Evolutionary conservation across 257 asterid genomes (phyloP), one percentile per base, ranked within the genome.

Genomic region (Haberlea rhodopensis): DNA sequence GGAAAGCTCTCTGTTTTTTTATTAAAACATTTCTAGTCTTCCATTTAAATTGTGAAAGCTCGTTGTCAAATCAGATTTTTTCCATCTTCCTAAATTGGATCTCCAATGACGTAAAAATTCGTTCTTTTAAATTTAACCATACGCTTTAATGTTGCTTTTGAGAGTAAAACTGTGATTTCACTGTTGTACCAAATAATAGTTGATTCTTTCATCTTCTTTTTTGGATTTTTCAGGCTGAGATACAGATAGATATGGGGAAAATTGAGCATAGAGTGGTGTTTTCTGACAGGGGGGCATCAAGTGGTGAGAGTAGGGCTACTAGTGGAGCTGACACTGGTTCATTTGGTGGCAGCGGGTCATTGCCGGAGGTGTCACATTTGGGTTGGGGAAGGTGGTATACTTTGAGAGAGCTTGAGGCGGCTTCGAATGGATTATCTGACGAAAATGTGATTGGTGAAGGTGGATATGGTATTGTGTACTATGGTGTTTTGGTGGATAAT

Each of bases 381-480:
- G 98, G 98, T 20, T 92, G 98, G 98, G 98, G 98, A 70, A 79
- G 96, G 59, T 92, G 96, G 97, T 92, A 92, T 73, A 92, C 97
- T 20, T 75, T 92, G 78, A 82, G 98, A 78, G 98, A 92, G 80
- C 98, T 92, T 1, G 98, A 91, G 82, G 95, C 87, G 2, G 96
- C 96, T n/a, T 88, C 95, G 5, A 83, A 91, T 81, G 92, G 95
- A 15, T 84, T 91, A 73, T 73, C 94, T 2, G 90, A 84, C 64
- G 97, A 86, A 84, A 91, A 86, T 77, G 96, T 91, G 64, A 91
- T 91, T 3, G 97, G 97, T 58, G 95, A 91, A 81, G 97, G 97
- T 62, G 97, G 98, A 31, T 92, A 92, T 22, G 97, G 98, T 31
- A 92, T 92, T 62, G 98, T 92, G 31, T 92, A 89, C 65, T 79